Percentiles rank a stretch among this genome's conserved stretches.
Evolutionary conservation across 2,329 filamentous ascomycete genomes (phyloP).

Genomic region (Colletotrichum falcatum): DNA sequence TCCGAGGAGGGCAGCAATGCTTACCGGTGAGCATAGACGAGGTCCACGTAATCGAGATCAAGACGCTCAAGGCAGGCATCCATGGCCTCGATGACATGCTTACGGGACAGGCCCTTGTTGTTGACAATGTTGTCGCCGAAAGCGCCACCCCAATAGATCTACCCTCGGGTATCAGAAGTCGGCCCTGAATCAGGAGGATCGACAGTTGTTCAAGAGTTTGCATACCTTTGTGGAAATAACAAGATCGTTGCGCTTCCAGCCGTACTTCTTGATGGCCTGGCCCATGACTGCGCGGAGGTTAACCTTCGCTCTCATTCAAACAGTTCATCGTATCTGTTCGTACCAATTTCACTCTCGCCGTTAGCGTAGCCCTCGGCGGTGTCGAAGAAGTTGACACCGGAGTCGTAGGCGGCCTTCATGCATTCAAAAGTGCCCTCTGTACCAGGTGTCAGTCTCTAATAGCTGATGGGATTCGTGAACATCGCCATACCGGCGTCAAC

Average conservation of each 20-base stretch:
- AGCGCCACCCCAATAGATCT: conserved; percentile 74
- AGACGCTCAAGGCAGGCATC: conserved; percentile 69
- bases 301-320: not conserved
- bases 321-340: not conserved
- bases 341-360: conserved; percentile 68
- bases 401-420: conserved; percentile 71
- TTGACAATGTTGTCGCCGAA: conserved; percentile 73
- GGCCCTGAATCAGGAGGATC: not conserved
- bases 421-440: conserved; percentile 64
- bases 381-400: conserved; percentile 73
- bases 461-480: not conserved
- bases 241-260: conserved; percentile 71
- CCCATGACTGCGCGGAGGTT: conserved; percentile 61
- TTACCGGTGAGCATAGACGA: conserved; percentile 74
- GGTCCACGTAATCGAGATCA: conserved; percentile 71
- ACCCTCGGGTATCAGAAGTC: not conserved
- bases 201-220: not conserved
- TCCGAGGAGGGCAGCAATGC: not conserved
- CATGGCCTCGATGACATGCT: conserved; percentile 77
- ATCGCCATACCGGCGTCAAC: conserved; percentile 69
- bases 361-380: conserved; percentile 68
- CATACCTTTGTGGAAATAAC: conserved; percentile 71
- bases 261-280: conserved; percentile 68
- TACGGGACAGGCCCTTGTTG: conserved; percentile 75
- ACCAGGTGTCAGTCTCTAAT: conserved; percentile 3